phyloP scores from a whole-genome alignment of 2,329 filamentous ascomycete genomes.

The Colletotrichum euphorbiae region DNA sequence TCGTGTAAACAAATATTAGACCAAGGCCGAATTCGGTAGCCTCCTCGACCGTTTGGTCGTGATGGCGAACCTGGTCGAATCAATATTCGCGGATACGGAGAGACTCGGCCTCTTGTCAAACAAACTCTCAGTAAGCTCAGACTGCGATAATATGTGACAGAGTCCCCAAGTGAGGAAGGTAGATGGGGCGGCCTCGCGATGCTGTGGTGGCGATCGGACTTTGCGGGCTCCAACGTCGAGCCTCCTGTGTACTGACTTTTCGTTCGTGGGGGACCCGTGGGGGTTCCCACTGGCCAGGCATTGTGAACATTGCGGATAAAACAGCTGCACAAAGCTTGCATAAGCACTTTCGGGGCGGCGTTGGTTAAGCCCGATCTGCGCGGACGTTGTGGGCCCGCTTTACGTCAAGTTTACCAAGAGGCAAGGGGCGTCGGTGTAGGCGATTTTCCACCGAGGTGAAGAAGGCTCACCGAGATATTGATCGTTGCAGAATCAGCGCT shows the following conservation, averaged over 20 bases:
- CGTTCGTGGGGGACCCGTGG: no score
- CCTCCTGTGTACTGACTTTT: no score
- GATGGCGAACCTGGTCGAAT: not conserved
- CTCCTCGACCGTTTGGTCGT: constrained; percentile 1
- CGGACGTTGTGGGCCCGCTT: not conserved
- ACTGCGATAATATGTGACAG: no score
- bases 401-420: constrained; percentile 12
- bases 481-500: not conserved
- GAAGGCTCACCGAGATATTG: constrained; percentile 9
- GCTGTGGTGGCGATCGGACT: no score
- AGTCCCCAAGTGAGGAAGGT: no score
- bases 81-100: not conserved
- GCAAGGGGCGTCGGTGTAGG: constrained; percentile 14
- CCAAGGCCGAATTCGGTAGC: not conserved
- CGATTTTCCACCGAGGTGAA: constrained; percentile 6
- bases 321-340: no score
- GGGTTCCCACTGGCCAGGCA: no score
- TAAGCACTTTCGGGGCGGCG: no score
- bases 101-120: not conserved
- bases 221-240: no score
- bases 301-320: no score
- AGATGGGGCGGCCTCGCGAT: no score
- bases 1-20: not conserved
- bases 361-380: constrained; percentile 11
- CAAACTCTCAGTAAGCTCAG: no score